Percentiles rank a stretch among this genome's conserved stretches.
Evolutionary conservation across 192 early-diverging fungal genomes (phyloP).

Genomic region (Dissophora globulifera): DNA sequence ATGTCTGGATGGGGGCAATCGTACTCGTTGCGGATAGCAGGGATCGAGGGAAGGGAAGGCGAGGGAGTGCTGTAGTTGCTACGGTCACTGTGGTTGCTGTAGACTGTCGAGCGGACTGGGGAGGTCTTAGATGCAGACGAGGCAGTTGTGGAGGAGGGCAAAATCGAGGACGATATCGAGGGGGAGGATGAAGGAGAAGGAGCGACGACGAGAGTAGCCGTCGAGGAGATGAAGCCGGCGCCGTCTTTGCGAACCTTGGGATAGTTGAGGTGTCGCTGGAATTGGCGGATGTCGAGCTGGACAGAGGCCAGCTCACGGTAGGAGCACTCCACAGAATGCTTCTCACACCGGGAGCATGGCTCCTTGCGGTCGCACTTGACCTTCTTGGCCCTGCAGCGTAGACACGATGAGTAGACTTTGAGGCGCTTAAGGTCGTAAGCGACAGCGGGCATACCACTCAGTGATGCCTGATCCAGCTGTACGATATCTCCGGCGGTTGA

Average conservation of each 20-base stretch:
- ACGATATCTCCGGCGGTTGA: background rate
- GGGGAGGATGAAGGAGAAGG: background rate
- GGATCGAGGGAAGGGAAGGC: background rate
- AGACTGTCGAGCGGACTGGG: slow-evolving; percentile 1
- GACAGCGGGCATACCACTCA: background rate
- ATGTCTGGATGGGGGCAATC: slow-evolving; percentile 4
- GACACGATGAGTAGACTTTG: slow-evolving; percentile 52
- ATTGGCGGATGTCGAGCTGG: slow-evolving; percentile 50
- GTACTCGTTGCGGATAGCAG: background rate
- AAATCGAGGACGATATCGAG: too few species aligned
- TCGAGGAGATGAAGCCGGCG: slow-evolving; percentile 22
- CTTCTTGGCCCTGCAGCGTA: slow-evolving; percentile 48
- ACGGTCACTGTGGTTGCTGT: background rate
- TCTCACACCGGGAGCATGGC: slow-evolving; percentile 43
- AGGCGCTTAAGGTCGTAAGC: slow-evolving; percentile 47
- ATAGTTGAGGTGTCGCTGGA: slow-evolving; percentile 38
- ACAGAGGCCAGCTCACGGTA: slow-evolving; percentile 48
- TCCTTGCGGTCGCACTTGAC: slow-evolving; percentile 54
- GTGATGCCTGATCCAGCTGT: slow-evolving; percentile 1
- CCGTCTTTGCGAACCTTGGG: slow-evolving; percentile 32
- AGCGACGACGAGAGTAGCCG: slow-evolving; percentile 23
- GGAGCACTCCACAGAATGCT: slow-evolving; percentile 46
- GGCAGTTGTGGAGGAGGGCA: too few species aligned
- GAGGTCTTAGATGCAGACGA: background rate
- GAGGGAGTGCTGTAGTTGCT: slow-evolving; percentile 1